Conservation (phyloP, 2,329 filamentous ascomycete species). For the Lomentospora prolificans region DNA sequence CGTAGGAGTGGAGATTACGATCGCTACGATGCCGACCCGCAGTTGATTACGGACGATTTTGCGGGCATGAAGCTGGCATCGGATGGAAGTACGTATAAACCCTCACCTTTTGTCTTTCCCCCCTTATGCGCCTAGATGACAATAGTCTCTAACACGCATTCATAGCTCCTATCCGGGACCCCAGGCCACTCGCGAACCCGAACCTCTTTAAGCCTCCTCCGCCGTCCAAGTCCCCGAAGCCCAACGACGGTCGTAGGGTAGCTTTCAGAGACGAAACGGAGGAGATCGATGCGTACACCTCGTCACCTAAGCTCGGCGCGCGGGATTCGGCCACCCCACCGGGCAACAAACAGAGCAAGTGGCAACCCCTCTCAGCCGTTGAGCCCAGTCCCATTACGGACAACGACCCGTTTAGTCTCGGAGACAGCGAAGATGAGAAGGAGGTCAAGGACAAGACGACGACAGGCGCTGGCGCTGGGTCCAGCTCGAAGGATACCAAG, state of each 20-base stretch:
- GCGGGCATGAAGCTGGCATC: constrained; percentile 53
- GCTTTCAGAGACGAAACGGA: constrained; percentile 57
- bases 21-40: constrained; percentile 88
- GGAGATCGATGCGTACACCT: constrained; percentile 69
- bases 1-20: constrained; percentile 79
- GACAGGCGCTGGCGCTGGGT: constrained; percentile 34
- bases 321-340: constrained; percentile 34
- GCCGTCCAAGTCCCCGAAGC: constrained; percentile 40
- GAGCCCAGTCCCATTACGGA: constrained; percentile 74
- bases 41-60: constrained; percentile 86
- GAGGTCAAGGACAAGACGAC: constrained; percentile 33
- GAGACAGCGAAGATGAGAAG: constrained; percentile 92
- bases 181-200: constrained; percentile 62
- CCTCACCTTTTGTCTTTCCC: neutral
- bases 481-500: constrained; percentile 33
- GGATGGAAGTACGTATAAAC: constrained; percentile 46
- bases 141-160: constrained; percentile 13
- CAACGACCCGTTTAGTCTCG: constrained; percentile 92
- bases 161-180: constrained; percentile 43
- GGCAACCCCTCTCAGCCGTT: constrained; percentile 84
- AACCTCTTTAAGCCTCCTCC: constrained; percentile 67
- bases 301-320: constrained; percentile 44
- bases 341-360: constrained; percentile 76
- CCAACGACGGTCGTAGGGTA: constrained; percentile 39
- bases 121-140: neutral